phyloP scores from a whole-genome alignment of 1,139 yeast genomes.

The Pichia sp. region DNA sequence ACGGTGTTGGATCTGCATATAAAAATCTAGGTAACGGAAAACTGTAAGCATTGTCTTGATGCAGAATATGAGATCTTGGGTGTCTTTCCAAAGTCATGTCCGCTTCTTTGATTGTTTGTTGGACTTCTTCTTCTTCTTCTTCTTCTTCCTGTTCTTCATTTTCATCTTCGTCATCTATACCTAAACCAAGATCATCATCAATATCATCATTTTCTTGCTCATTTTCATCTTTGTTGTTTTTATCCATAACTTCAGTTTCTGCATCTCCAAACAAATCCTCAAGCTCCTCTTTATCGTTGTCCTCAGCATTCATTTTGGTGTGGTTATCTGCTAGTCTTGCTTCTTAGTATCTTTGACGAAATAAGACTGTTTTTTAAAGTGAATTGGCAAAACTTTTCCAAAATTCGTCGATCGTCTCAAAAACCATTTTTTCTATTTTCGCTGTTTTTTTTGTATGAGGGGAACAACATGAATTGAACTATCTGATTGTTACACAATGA shows the following conservation, averaged over 20 bases:
- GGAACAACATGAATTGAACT: neutral
- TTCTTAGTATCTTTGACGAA: too few species aligned
- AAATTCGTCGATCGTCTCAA: neutral
- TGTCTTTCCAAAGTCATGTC: slow-evolving; percentile 72
- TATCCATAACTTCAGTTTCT: slow-evolving; percentile 10
- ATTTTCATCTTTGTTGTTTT: slow-evolving; percentile 1
- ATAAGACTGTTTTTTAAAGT: neutral
- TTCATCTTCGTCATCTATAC: slow-evolving; percentile 9
- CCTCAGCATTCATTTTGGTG: neutral
- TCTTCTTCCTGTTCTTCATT: slow-evolving; percentile 21
- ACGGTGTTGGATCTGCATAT: slow-evolving; percentile 78
- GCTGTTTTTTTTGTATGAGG: neutral
- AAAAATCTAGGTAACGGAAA: slow-evolving; percentile 78
- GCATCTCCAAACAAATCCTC: slow-evolving; percentile 10
- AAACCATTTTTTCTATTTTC: neutral
- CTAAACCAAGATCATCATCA: slow-evolving; percentile 12
- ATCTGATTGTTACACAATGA: too few species aligned
- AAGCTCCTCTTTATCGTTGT: slow-evolving; percentile 1
- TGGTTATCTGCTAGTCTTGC: too few species aligned
- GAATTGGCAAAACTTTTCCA: neutral
- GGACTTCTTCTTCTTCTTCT: slow-evolving; percentile 33
- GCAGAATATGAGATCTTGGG: slow-evolving; percentile 42
- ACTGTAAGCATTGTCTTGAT: slow-evolving; percentile 41
- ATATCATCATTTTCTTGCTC: slow-evolving; percentile 9
- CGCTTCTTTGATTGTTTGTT: slow-evolving; percentile 40